A percentile compares a stretch with the other conserved stretches of the same genome.
Conservation (phyloP, 192 early-diverging fungal genomes). For the Mortierella alpina region DNA sequence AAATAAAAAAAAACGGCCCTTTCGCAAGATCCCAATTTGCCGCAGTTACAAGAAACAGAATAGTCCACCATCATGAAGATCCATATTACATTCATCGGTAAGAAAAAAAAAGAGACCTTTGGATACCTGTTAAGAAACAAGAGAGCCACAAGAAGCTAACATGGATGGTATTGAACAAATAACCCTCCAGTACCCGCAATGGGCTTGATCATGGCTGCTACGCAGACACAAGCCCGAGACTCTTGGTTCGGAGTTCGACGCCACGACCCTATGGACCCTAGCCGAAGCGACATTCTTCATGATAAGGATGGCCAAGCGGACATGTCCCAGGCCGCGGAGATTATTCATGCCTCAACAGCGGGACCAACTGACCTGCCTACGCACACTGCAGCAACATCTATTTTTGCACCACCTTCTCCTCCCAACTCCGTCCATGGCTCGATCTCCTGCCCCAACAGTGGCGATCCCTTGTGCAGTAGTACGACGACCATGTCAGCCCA, state of each 20-base stretch:
- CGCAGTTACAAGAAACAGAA: background rate
- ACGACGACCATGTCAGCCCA: background rate
- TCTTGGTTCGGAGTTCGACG: conserved; percentile 2
- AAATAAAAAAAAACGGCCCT: too few species aligned
- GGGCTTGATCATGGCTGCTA: conserved; percentile 10
- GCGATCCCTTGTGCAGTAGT: background rate
- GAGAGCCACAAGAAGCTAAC: too few species aligned
- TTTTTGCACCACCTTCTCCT: background rate
- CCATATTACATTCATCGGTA: conserved; percentile 16
- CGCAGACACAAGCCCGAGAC: conserved; percentile 12
- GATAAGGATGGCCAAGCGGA: background rate
- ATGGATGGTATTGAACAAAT: too few species aligned
- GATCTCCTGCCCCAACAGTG: background rate
- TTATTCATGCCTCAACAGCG: conserved; percentile 1
- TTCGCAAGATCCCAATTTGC: too few species aligned
- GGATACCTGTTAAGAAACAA: too few species aligned
- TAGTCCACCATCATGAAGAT: conserved; percentile 12
- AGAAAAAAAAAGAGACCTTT: background rate
- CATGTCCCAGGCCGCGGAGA: conserved; percentile 6
- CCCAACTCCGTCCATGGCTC: background rate
- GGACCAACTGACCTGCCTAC: background rate
- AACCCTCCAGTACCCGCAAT: background rate
- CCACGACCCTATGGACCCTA: too few species aligned
- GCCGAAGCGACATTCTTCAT: background rate
- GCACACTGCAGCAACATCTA: background rate